These are phyloP conservation scores for Xerocomus minutiporus DNA, from an alignment of 1,284 basidiomycete genomes.

Conservation along the genomic window DNA sequence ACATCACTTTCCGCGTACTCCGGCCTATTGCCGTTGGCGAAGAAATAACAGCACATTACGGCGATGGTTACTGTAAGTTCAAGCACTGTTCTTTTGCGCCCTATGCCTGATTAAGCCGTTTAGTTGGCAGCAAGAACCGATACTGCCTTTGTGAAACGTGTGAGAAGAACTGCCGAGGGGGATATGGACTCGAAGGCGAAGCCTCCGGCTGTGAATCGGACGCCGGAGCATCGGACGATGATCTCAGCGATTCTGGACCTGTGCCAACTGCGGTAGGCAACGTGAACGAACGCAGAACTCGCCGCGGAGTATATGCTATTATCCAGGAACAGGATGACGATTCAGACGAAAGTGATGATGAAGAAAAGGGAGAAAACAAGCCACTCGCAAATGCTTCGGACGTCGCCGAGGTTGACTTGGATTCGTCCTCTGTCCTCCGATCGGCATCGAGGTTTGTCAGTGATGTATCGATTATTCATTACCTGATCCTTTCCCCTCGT, in stretches of 20 bases:
- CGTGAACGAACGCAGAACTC: constrained; percentile 69
- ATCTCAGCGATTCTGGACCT: constrained; percentile 37
- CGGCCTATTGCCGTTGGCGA: constrained; percentile 77
- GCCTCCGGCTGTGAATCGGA: constrained; percentile 43
- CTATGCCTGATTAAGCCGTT: constrained; percentile 17
- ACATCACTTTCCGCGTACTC: constrained; percentile 85
- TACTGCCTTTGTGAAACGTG: constrained; percentile 90
- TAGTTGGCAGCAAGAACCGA: constrained; percentile 81
- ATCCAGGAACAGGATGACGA: constrained; percentile 54
- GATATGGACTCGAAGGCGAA: constrained; percentile 62
- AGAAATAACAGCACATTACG: constrained; percentile 84
- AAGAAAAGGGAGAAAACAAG: constrained; percentile 43
- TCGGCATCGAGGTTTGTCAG: constrained; percentile 29
- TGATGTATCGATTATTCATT: constrained; percentile 3
- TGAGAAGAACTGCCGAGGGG: constrained; percentile 71
- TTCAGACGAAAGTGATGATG: constrained; percentile 50
- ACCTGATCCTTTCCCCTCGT: constrained; percentile 11
- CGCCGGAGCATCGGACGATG: constrained; percentile 43
- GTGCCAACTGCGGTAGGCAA: constrained; percentile 40
- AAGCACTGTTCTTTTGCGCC: constrained; percentile 4
- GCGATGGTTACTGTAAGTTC: constrained; percentile 75
- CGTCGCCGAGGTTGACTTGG: constrained; percentile 48
- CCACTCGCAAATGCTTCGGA: constrained; percentile 44
- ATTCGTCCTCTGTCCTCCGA: constrained; percentile 33
- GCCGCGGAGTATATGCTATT: constrained; percentile 71